These are phyloP conservation scores for Kwoniella sp. DNA, from an alignment of 768 basidiomycete species.

Conservation along the genomic window DNA sequence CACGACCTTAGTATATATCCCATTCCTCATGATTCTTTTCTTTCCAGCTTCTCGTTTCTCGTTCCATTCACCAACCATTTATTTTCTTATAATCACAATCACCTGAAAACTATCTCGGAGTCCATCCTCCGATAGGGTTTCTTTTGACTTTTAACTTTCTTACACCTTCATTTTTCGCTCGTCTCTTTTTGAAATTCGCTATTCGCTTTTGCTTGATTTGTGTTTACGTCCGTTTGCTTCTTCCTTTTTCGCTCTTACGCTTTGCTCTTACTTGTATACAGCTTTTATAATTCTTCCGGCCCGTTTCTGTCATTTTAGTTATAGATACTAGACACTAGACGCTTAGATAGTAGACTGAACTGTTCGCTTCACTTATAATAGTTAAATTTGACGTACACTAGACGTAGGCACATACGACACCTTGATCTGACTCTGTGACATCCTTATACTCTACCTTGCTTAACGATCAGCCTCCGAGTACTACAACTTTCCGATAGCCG, in stretches of 20 bases:
- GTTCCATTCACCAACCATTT: not conserved
- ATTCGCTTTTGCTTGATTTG: too few relatives aligned
- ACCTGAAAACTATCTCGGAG: not conserved
- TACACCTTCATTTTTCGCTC: slow-evolving; percentile 5
- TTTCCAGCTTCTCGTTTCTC: not conserved
- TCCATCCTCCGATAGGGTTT: not conserved
- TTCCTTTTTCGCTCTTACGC: not conserved
- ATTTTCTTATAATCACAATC: not conserved
- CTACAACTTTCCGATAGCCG: not conserved
- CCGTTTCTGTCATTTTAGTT: not conserved
- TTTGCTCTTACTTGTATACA: not conserved
- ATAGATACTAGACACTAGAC: not conserved
- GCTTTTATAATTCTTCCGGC: not conserved
- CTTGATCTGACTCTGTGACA: too few relatives aligned
- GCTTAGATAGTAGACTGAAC: too few relatives aligned
- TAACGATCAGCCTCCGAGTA: too few relatives aligned
- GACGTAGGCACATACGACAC: too few relatives aligned
- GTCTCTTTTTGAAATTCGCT: slow-evolving; percentile 3
- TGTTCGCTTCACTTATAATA: too few relatives aligned
- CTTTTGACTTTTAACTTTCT: not conserved
- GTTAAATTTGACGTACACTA: too few relatives aligned
- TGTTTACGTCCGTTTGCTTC: not conserved
- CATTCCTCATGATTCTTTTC: not conserved
- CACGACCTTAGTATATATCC: not conserved
- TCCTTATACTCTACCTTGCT: too few relatives aligned